A percentile compares a stretch with the other conserved stretches of the same genome.
Conservation (phyloP, 441 rosid genomes). For the Sinapis alba region DNA sequence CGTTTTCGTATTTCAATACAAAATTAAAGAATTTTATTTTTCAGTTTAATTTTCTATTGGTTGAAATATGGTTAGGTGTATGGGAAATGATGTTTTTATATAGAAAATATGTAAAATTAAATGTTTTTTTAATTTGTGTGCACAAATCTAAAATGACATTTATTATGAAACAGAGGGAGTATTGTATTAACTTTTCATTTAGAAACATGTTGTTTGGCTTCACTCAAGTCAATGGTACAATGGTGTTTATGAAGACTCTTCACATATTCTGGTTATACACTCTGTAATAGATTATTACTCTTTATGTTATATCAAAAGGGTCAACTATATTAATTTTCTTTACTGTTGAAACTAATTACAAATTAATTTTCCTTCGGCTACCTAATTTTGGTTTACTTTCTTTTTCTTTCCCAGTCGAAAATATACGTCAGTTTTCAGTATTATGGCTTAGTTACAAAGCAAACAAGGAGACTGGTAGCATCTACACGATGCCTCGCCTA, state of each 20-base stretch:
- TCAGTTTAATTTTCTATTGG: no score
- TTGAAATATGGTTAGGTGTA: no score
- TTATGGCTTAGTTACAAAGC: neutral
- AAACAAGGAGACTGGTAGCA: neutral
- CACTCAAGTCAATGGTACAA: neutral
- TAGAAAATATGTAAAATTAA: no score
- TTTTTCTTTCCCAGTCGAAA: neutral
- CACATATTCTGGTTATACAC: neutral
- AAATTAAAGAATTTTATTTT: no score
- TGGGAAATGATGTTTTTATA: no score
- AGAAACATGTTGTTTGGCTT: neutral
- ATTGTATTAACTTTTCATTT: neutral
- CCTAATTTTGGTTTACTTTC: conserved; percentile 6
- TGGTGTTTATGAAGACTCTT: neutral
- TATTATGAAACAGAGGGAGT: no score
- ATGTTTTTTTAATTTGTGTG: no score
- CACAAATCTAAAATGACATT: no score
- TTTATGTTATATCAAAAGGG: neutral
- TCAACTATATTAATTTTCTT: neutral
- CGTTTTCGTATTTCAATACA: no score
- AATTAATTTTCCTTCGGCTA: neutral
- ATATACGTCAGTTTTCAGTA: conserved; percentile 6
- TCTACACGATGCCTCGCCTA: neutral
- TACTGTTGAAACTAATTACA: neutral
- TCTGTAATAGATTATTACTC: neutral